These are phyloP conservation scores for Pichia terricola DNA, from an alignment of 1,139 yeast species.

Conservation along the genomic window DNA sequence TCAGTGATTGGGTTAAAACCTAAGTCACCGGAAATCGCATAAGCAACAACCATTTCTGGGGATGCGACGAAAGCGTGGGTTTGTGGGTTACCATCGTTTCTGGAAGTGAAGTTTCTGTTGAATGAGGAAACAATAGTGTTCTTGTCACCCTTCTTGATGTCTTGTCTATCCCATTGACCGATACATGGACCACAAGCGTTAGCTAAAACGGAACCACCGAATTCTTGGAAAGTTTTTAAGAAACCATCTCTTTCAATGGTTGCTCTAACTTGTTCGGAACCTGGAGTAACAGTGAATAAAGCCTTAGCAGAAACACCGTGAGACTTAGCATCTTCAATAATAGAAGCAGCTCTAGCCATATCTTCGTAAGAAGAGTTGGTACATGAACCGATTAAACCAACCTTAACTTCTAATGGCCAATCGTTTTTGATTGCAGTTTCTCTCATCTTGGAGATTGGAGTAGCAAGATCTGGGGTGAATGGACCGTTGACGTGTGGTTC, in stretches of 20 bases:
- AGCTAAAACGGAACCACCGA: conserved; percentile 86
- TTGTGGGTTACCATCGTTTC: conserved; percentile 95
- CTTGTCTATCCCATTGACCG: conserved; percentile 93
- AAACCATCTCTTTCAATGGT: conserved; percentile 94
- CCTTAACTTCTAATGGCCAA: conserved; percentile 78
- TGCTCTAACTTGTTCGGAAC: conserved; percentile 97
- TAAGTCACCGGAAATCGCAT: conserved; percentile 88
- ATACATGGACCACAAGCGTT: conserved; percentile 99
- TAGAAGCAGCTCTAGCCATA: conserved; percentile 88
- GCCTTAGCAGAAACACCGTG: conserved; percentile 87
- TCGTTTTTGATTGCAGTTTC: conserved; percentile 51
- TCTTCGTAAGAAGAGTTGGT: conserved; percentile 97
- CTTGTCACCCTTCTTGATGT: conserved; percentile 49
- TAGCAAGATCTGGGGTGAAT: conserved; percentile 87
- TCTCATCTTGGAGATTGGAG: conserved; percentile 70
- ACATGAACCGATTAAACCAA: conserved; percentile 95
- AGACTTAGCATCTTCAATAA: conserved; percentile 73
- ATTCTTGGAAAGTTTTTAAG: conserved; percentile 64
- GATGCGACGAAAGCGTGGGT: conserved; percentile 96
- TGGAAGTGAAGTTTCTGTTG: conserved; percentile 92
- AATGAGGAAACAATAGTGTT: conserved; percentile 92
- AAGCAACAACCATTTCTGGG: conserved; percentile 94
- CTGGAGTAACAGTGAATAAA: conserved; percentile 93
- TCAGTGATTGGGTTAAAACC: conserved; percentile 83
- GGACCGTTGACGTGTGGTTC: conserved; percentile 95